phyloP scores from a whole-genome alignment of 2,329 filamentous ascomycete species.

The Hymenoscyphus salicellus region DNA sequence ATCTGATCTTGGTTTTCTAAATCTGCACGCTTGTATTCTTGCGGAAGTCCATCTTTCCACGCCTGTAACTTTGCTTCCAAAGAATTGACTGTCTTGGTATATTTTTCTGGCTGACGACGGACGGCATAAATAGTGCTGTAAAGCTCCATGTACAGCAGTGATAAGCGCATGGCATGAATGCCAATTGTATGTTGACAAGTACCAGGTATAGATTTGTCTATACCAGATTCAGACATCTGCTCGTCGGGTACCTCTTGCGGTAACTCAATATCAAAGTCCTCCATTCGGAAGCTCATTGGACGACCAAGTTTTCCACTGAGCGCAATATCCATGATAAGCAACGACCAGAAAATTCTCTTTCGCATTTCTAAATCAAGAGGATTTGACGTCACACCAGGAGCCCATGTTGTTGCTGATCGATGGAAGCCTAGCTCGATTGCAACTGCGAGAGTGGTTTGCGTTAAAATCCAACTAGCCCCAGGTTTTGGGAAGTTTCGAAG shows the following conservation, averaged over 20 bases:
- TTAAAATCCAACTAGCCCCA: constrained; percentile 68
- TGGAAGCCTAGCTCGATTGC: constrained; percentile 76
- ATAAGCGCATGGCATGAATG: constrained; percentile 62
- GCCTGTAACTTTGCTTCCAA: constrained; percentile 63
- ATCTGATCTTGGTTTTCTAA: constrained; percentile 44
- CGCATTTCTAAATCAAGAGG: constrained; percentile 70
- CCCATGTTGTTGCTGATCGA: constrained; percentile 62
- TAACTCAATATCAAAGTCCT: constrained; percentile 77
- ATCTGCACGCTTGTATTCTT: constrained; percentile 52
- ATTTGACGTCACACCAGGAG: constrained; percentile 43
- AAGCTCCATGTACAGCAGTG: constrained; percentile 68
- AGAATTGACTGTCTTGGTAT: constrained; percentile 59
- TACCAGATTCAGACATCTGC: constrained; percentile 60
- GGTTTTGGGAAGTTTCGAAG: constrained; percentile 77
- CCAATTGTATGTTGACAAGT: constrained; percentile 67
- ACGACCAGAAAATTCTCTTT: constrained; percentile 74
- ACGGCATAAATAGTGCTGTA: constrained; percentile 75
- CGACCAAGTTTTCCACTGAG: constrained; percentile 72
- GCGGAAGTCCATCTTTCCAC: constrained; percentile 64
- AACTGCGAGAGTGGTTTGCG: constrained; percentile 61
- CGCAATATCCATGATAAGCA: constrained; percentile 64
- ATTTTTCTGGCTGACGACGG: constrained; percentile 58
- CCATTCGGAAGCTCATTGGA: constrained; percentile 69
- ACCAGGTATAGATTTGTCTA: constrained; percentile 53
- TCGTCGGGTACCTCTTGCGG: constrained; percentile 71